Conservation (phyloP, 768 basidiomycete genomes). For the Lactifluus volemus region DNA sequence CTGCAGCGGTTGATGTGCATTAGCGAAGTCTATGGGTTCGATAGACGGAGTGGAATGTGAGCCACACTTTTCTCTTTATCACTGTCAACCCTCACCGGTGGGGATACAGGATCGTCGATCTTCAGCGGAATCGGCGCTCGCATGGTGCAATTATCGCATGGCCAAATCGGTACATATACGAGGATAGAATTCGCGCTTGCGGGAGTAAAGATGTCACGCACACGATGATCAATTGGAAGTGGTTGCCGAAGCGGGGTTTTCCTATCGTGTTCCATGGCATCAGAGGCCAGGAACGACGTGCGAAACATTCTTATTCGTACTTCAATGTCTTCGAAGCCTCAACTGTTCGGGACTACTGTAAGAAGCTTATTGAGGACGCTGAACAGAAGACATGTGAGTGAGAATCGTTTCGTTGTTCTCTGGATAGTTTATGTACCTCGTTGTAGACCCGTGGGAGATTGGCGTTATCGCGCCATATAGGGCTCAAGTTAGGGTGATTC, state of each 20-base stretch:
- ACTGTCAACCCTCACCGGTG: neutral
- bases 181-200: conserved; percentile 26
- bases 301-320: conserved; percentile 31
- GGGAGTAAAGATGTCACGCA: conserved; percentile 25
- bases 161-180: conserved; percentile 42
- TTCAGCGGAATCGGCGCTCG: conserved; percentile 18
- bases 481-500: conserved; percentile 31
- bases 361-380: conserved; percentile 22
- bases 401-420: neutral
- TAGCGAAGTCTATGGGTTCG: conserved; percentile 24
- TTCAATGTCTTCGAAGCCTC: conserved; percentile 34
- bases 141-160: conserved; percentile 40
- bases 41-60: conserved; percentile 26
- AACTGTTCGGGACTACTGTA: conserved; percentile 28
- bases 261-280: conserved; percentile 30
- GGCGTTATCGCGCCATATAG: conserved; percentile 35
- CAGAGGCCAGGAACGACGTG: conserved; percentile 28
- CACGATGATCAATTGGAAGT: conserved; percentile 22
- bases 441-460: conserved; percentile 26
- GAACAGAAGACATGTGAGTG: conserved; percentile 27
- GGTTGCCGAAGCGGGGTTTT: conserved; percentile 24
- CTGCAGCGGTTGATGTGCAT: conserved; percentile 30
- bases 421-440: neutral
- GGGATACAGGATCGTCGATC: conserved; percentile 17
- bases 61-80: conserved; percentile 1